phyloP scores from a whole-genome alignment of 768 basidiomycete genomes.

The Lactarius hatsudake region DNA sequence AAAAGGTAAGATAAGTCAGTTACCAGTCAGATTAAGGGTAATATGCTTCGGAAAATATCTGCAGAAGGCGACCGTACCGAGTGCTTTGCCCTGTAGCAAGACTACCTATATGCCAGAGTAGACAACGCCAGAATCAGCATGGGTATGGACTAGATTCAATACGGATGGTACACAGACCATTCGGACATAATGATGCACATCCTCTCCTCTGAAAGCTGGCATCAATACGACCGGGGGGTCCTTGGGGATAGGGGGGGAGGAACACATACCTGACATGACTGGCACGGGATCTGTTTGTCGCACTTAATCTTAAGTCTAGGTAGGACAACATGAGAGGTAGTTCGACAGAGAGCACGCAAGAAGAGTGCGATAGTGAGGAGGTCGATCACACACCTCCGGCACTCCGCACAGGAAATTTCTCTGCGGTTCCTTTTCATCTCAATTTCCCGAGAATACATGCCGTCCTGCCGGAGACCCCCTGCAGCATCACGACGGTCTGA shows the following conservation, averaged over 20 bases:
- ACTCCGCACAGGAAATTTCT: slow-evolving; percentile 77
- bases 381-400: slow-evolving; percentile 61
- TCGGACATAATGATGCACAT: slow-evolving; percentile 68
- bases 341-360: neutral
- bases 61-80: slow-evolving; percentile 41
- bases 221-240: neutral
- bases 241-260: neutral
- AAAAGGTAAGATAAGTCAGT: neutral
- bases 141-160: slow-evolving; percentile 24
- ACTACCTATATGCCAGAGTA: slow-evolving; percentile 44
- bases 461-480: slow-evolving; percentile 51
- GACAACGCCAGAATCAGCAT: neutral
- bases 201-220: slow-evolving; percentile 50
- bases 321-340: slow-evolving; percentile 26
- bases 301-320: slow-evolving; percentile 75
- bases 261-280: slow-evolving; percentile 61
- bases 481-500: slow-evolving; percentile 44
- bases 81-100: slow-evolving; percentile 77
- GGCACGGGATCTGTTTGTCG: slow-evolving; percentile 78
- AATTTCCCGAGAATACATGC: slow-evolving; percentile 58
- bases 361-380: neutral
- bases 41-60: neutral
- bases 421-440: slow-evolving; percentile 73
- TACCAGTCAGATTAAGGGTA: neutral
- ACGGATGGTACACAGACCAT: slow-evolving; percentile 43